Evolutionary conservation across 2,329 filamentous ascomycete species (phyloP), one percentile per base, ranked within the genome.

Genomic region (Neonectria ditissima): DNA sequence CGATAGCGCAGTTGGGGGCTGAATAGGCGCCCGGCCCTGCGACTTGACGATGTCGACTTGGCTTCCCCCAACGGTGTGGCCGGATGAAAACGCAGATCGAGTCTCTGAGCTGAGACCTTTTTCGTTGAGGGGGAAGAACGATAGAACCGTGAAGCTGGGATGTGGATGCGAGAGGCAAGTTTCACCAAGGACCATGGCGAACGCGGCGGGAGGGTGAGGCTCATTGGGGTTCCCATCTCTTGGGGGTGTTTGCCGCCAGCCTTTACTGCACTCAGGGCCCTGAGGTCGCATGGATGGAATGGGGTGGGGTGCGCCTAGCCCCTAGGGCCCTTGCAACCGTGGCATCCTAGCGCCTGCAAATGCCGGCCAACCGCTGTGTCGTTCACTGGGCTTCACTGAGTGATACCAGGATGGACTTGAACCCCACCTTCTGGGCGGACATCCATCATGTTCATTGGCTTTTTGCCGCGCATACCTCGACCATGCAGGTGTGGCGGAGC

Each of bases 401-500:
- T 8, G 10, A 18, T 13, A 18, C 26, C 30, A n/a, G 47, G 28
- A 28, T 50, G 6, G 14, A 5, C 30, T 32, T 32, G 30, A 22
- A 47, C 8, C 45, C 8, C 1, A 39, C 52, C 44, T 52, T 18
- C 34, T n/a, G 20, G 22, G 28, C 30, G 18, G 9, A 18, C n/a
- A 20, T 9, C 10, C 10, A 2, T 4, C 47, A 3, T 3, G 7
- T 13, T 20, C 10, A 64, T 28, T 64, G 45, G 62, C 45, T 57
- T 6, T 56, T 64, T 60, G 52, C 62, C 62, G 62, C 62, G 56
- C 61, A 51, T 30, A n/a, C 18, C 20, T 26, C 6, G 20, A 22
- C 34, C 44, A 50, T 55, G 32, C 34, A 37, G 20, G 20, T 13
- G 43, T 11, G 22, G 43, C 14, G 43, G 43, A 13, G 43, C 43